Base-by-base conservation (phyloP, 2,329 filamentous ascomycete genomes). In the Fusarium sp. region DNA sequence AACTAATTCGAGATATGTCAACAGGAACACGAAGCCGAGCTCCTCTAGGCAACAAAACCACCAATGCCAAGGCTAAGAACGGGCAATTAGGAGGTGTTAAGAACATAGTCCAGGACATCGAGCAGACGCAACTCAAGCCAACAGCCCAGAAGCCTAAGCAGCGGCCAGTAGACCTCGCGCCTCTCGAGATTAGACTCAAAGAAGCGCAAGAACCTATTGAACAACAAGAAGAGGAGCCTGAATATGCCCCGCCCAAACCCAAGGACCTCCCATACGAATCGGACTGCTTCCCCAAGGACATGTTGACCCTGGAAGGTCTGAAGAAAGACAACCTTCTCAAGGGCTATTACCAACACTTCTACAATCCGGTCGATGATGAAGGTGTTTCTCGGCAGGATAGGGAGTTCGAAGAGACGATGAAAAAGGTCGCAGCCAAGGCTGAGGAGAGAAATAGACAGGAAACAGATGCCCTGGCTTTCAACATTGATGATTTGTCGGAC, bases 41-140 rank as follows among this genome's bases (percentile, higher is more conserved):
- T 38, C 92, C 94, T 14, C 83, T 99, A 48, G 95, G 95, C 34
- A 91, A 93, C 85, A 99, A 99, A 81, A 98, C 95, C 2, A 98
- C 96, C 53, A 99, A 99, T 79, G 94, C 93, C 55, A 98, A 97
- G 83, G 87, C 91, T 63, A 88, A 85, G 76, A 86, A 85, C 50
- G 86, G 90, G 70, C 90, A 92, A 68, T 90, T 90, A 6, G 88
- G 88, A 8, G 90, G 87, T 31, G 90, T 87, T 33, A 91, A 90
- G 73, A 83, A 82, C 61, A 83, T 84, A 22, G 84, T 86, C 40
- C 84, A 86, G 48, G 88, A 90, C 61, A 80, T 87, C 50, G 90
- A 90, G 68, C 91, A 90, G 79, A 88, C 88, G 1, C 86, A 88
- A 59, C 79, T 83, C 18, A 90, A 88, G 68, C 87, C 86, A 5